phyloP scores from a whole-genome alignment of 345 rosid species.

The Murraya paniculata region DNA sequence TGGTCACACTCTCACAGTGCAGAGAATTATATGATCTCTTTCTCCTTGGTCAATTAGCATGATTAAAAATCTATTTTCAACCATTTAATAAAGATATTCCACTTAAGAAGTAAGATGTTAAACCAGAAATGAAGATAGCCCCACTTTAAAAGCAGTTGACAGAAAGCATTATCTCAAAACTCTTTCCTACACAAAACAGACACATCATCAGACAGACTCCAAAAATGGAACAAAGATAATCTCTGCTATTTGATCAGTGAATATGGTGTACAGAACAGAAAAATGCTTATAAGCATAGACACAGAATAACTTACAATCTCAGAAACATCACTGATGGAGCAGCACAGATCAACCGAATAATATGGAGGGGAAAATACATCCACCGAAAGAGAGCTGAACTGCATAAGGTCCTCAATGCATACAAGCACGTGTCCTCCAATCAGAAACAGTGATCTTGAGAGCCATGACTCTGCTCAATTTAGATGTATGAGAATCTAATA shows the following conservation, averaged over 20 bases:
- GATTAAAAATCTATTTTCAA: not conserved
- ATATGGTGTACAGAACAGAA: not conserved
- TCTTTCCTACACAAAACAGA: not conserved
- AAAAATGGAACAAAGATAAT: not conserved
- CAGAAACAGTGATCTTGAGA: constrained; percentile 71
- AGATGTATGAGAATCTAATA: not conserved
- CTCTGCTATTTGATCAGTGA: not conserved
- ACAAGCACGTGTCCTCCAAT: constrained; percentile 56
- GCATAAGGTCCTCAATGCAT: constrained; percentile 74
- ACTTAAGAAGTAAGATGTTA: not conserved
- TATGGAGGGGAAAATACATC: constrained; percentile 51
- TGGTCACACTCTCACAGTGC: not conserved
- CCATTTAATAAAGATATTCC: not conserved
- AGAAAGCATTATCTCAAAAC: not conserved
- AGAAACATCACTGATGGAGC: constrained; percentile 52
- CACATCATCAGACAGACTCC: not conserved
- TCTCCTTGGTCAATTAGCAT: not conserved
- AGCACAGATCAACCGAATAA: constrained; percentile 54
- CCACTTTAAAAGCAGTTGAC: not conserved
- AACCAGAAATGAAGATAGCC: not conserved
- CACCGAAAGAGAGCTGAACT: constrained; percentile 45
- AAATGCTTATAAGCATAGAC: not conserved
- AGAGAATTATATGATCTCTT: not conserved
- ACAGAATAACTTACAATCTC: constrained; percentile 50
- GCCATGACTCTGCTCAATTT: constrained; percentile 51